Conservation (phyloP, 2,329 filamentous ascomycete genomes). For the Aspergillus candidus region DNA sequence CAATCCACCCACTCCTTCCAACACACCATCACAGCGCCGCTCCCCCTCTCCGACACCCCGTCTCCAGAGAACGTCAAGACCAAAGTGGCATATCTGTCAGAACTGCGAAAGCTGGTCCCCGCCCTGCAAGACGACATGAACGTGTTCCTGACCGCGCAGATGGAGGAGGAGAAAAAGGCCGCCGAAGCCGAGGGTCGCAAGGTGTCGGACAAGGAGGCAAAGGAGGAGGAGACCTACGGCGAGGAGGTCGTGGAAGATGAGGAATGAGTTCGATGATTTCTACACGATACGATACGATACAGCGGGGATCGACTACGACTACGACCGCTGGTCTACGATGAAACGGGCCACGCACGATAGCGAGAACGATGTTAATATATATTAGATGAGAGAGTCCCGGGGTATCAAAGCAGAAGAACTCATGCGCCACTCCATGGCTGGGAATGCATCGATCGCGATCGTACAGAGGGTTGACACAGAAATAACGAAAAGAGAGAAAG, state of each 20-base stretch:
- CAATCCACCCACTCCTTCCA: constrained; percentile 27
- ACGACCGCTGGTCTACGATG: no score
- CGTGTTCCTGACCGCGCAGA: constrained; percentile 53
- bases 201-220: constrained; percentile 34
- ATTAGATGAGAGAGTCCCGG: constrained; percentile 23
- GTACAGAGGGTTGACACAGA: constrained; percentile 1
- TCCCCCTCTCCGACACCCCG: constrained; percentile 10
- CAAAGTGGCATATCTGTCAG: constrained; percentile 50
- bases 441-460: constrained; percentile 3
- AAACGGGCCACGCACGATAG: background rate
- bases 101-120: constrained; percentile 45
- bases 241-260: constrained; percentile 71
- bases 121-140: constrained; percentile 55
- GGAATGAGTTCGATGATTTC: constrained; percentile 27
- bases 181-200: constrained; percentile 30
- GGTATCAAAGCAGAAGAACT: constrained; percentile 32
- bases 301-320: no score
- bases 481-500: constrained; percentile 3
- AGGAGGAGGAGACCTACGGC: constrained; percentile 63
- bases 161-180: constrained; percentile 54
- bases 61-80: constrained; percentile 24
- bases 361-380: constrained; percentile 7
- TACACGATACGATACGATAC: background rate
- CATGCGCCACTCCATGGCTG: constrained; percentile 15
- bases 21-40: constrained; percentile 23